Percentiles rank a stretch among this genome's conserved stretches.
Evolutionary conservation across 306 rosid genomes (phyloP).

Genomic region (Parietaria judaica): DNA sequence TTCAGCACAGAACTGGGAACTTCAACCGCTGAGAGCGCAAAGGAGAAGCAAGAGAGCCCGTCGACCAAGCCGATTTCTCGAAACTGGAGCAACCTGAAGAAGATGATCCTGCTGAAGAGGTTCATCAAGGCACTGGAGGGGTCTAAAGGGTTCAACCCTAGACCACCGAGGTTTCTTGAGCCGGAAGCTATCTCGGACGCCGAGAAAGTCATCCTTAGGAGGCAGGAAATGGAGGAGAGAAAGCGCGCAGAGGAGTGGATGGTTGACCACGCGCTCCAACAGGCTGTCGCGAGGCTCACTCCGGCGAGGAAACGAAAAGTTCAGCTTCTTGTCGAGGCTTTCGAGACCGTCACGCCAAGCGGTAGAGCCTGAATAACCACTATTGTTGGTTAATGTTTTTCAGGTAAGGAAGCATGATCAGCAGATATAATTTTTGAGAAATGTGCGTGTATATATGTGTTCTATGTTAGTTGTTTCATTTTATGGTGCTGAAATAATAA

Average conservation of each 20-base stretch:
- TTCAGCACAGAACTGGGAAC: too few relatives aligned
- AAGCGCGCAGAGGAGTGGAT: slow-evolving; percentile 89
- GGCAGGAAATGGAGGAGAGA: slow-evolving; percentile 50
- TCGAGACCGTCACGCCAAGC: slow-evolving; percentile 74
- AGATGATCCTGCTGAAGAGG: slow-evolving; percentile 63
- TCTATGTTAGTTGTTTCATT: not conserved
- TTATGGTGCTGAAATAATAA: not conserved
- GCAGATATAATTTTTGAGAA: not conserved
- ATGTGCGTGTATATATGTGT: too few relatives aligned
- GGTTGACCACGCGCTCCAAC: slow-evolving; percentile 89
- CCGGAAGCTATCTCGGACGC: slow-evolving; percentile 43
- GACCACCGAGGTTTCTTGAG: slow-evolving; percentile 48
- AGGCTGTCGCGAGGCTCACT: slow-evolving; percentile 66
- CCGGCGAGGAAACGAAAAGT: slow-evolving; percentile 86
- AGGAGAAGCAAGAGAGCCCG: slow-evolving; percentile 20
- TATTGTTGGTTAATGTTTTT: not conserved
- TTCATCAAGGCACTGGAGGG: slow-evolving; percentile 78
- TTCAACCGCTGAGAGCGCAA: not conserved
- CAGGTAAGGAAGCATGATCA: too few relatives aligned
- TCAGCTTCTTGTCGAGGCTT: slow-evolving; percentile 82
- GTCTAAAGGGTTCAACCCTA: slow-evolving; percentile 46
- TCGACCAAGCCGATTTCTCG: slow-evolving; percentile 29
- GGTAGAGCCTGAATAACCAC: slow-evolving; percentile 28
- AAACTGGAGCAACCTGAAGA: slow-evolving; percentile 83
- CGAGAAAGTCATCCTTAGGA: slow-evolving; percentile 62